These are phyloP conservation scores for Pichia ethanolica DNA, from an alignment of 805 yeast genomes.

Conservation along the genomic window DNA sequence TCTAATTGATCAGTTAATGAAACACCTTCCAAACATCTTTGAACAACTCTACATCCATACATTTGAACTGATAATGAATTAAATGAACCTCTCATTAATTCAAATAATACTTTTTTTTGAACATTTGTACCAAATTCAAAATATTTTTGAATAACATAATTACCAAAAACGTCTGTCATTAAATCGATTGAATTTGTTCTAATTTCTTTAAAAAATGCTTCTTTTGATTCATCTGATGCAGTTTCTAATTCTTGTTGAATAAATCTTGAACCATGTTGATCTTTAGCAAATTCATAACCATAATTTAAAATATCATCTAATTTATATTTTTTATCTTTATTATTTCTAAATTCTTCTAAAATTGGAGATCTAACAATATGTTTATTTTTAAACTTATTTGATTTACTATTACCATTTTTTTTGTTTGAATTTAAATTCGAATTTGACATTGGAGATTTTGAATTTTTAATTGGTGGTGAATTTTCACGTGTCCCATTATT, in stretches of 20 bases:
- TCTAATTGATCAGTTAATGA: slow-evolving; percentile 54
- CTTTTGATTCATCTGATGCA: slow-evolving; percentile 63
- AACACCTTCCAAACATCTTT: slow-evolving; percentile 78
- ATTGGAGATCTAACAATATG: slow-evolving; percentile 70
- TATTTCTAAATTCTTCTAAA: slow-evolving; percentile 76
- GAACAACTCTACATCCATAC: slow-evolving; percentile 98
- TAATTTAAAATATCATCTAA: slow-evolving; percentile 77
- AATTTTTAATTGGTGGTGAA: not conserved
- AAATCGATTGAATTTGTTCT: slow-evolving; percentile 65
- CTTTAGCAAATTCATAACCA: slow-evolving; percentile 86
- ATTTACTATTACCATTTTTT: slow-evolving; percentile 12
- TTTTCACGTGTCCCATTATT: not conserved
- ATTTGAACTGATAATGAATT: slow-evolving; percentile 77
- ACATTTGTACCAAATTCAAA: slow-evolving; percentile 73
- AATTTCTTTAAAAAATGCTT: slow-evolving; percentile 76
- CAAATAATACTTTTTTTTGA: slow-evolving; percentile 64
- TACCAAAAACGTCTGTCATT: slow-evolving; percentile 96
- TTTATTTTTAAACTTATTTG: slow-evolving; percentile 22
- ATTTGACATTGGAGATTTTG: not conserved
- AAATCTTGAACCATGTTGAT: slow-evolving; percentile 95
- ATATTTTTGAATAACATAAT: slow-evolving; percentile 90
- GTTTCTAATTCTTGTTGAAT: slow-evolving; percentile 79
- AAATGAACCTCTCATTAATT: slow-evolving; percentile 67
- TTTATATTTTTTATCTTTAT: slow-evolving; percentile 51
- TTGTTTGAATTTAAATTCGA: not conserved